Percentiles rank a stretch among this genome's conserved stretches.
These are phyloP conservation scores for Fraxinus albicans DNA, from an alignment of 305 asterid genomes.

Conservation along the genomic window DNA sequence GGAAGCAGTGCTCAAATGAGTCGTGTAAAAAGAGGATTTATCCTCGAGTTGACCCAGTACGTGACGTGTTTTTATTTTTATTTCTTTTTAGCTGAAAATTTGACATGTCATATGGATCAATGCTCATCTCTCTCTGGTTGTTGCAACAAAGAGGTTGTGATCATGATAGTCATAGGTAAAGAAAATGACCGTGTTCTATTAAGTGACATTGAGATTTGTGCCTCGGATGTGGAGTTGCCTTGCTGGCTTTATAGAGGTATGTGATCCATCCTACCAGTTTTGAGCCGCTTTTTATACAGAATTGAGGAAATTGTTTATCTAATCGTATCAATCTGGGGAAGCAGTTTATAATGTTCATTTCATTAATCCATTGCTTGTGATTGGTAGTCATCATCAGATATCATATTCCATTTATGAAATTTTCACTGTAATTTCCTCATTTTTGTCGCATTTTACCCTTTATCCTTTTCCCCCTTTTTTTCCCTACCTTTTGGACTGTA, in stretches of 20 bases:
- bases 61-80: conserved; percentile 21
- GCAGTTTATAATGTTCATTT: not conserved
- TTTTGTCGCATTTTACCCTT: not conserved
- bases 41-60: conserved; percentile 96
- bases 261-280: not conserved
- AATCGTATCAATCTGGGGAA: not conserved
- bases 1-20: conserved; percentile 78
- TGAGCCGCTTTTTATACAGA: not conserved
- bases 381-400: not conserved
- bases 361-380: not conserved
- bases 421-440: not conserved
- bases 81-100: not conserved
- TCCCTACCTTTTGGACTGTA: not conserved
- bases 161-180: conserved; percentile 88
- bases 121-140: conserved; percentile 7
- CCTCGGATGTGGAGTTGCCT: conserved; percentile 99
- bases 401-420: not conserved
- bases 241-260: conserved; percentile 93
- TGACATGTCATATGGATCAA: not conserved
- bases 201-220: conserved; percentile 82
- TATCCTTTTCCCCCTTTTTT: not conserved
- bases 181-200: conserved; percentile 78
- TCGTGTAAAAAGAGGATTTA: conserved; percentile 73
- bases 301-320: not conserved
- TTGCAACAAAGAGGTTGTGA: conserved; percentile 64